phyloP scores from a whole-genome alignment of 2,329 filamentous ascomycete species.

The Pseudopyrenochaeta lycopersici region DNA sequence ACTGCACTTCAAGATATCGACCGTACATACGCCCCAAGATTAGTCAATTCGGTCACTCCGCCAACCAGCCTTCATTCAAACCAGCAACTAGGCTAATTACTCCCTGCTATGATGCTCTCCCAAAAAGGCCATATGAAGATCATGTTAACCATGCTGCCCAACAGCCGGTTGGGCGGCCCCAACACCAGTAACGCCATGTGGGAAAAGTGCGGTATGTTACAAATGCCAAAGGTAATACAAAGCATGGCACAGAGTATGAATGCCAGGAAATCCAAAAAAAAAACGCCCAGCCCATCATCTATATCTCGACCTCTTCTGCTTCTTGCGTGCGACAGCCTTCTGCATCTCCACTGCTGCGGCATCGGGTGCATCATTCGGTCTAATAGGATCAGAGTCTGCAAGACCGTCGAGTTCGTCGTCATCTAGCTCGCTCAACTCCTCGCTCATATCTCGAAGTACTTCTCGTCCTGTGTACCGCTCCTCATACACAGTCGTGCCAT shows the following conservation, averaged over 20 bases:
- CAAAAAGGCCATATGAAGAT: conserved; percentile 11
- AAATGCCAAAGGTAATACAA: conserved; percentile 30
- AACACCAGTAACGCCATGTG: conserved; percentile 22
- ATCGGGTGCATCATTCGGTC: conserved; percentile 35
- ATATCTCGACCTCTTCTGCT: conserved; percentile 40
- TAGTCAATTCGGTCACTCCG: conserved; percentile 11
- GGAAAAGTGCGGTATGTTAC: conserved; percentile 27
- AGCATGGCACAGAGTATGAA: conserved; percentile 12
- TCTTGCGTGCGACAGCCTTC: conserved; percentile 39
- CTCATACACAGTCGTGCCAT: conserved; percentile 79
- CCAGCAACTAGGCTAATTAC: conserved; percentile 16
- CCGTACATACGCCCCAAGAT: background rate
- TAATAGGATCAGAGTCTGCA: conserved; percentile 44
- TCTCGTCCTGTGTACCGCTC: conserved; percentile 79
- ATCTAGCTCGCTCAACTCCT: conserved; percentile 90
- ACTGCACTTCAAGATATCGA: background rate
- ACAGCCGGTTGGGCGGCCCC: conserved; percentile 3
- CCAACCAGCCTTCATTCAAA: conserved; percentile 6
- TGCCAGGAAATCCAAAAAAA: conserved; percentile 13
- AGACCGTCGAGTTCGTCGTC: conserved; percentile 83
- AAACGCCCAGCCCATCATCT: background rate
- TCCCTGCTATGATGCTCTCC: conserved; percentile 28
- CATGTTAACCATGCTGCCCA: conserved; percentile 1
- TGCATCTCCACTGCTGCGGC: conserved; percentile 34
- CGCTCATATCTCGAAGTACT: conserved; percentile 76